phyloP scores from a whole-genome alignment of 345 rosid species.

The Lepidium sativum region DNA sequence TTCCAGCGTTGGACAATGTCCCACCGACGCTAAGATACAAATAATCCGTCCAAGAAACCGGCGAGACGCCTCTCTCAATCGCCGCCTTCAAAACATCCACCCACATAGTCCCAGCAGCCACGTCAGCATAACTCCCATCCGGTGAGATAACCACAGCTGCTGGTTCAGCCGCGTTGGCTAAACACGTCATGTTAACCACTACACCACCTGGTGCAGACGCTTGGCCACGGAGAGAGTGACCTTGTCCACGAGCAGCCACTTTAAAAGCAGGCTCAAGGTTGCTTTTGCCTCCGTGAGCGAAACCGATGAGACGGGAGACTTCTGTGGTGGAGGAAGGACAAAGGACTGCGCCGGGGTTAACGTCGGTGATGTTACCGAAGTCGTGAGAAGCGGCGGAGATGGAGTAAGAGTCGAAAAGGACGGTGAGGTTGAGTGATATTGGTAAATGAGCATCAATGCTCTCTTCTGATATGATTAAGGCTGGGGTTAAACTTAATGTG shows the following conservation, averaged over 20 bases:
- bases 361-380: conserved; percentile 49
- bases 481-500: background rate
- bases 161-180: conserved; percentile 24
- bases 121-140: conserved; percentile 51
- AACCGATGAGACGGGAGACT: conserved; percentile 37
- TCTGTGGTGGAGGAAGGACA: conserved; percentile 48
- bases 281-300: conserved; percentile 23
- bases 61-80: conserved; percentile 47
- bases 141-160: conserved; percentile 18
- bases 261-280: conserved; percentile 26
- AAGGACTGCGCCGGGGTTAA: conserved; percentile 56
- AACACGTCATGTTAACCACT: conserved; percentile 58
- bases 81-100: conserved; percentile 56
- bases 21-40: conserved; percentile 86
- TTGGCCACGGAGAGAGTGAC: conserved; percentile 74
- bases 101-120: conserved; percentile 77
- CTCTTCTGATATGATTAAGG: conserved; percentile 12
- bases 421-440: conserved; percentile 27
- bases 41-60: conserved; percentile 81
- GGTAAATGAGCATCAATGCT: conserved; percentile 23
- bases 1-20: conserved; percentile 91
- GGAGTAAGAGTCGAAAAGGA: conserved; percentile 37
- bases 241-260: conserved; percentile 69
- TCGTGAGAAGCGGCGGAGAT: conserved; percentile 47
- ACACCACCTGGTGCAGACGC: conserved; percentile 63